A percentile compares a stretch with the other conserved stretches of the same genome.
Conservation (phyloP, 106 monocot species). For the Alisma plantagoaquatica region DNA sequence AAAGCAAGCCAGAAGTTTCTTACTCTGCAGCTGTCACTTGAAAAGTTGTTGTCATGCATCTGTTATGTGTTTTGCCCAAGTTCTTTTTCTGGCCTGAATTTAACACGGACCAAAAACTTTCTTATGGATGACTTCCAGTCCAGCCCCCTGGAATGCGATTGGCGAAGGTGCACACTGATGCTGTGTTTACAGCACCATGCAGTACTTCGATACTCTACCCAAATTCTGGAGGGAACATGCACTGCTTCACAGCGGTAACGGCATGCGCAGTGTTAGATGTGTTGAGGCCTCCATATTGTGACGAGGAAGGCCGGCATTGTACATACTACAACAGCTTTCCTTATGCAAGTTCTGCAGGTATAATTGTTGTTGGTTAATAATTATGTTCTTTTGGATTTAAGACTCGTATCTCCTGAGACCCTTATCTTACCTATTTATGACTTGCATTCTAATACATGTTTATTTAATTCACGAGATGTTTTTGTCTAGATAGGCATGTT, state of each 20-base stretch:
- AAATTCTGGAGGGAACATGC: conserved; percentile 74
- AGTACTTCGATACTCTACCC: conserved; percentile 80
- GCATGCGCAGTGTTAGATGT: conserved; percentile 81
- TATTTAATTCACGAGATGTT: too few species aligned
- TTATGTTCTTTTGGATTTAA: too few species aligned
- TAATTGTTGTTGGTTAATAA: too few species aligned
- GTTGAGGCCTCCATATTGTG: conserved; percentile 80
- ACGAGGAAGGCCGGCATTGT: conserved; percentile 56
- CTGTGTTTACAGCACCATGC: conserved; percentile 59
- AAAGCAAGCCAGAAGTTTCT: conserved; percentile 14
- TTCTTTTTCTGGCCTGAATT: neutral
- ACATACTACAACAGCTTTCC: conserved; percentile 59
- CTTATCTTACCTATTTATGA: too few species aligned
- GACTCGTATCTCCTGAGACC: too few species aligned
- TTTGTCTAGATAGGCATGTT: too few species aligned
- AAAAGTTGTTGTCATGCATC: neutral
- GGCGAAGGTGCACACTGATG: conserved; percentile 50
- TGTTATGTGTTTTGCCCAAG: neutral
- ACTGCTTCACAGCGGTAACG: conserved; percentile 64
- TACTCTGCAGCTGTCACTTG: neutral
- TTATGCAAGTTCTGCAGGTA: conserved; percentile 39
- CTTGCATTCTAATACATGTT: too few species aligned
- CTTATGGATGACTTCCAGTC: too few species aligned
- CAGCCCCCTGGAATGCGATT: conserved; percentile 19
- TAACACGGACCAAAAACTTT: neutral